These are phyloP conservation scores for Serendipita sp. DNA, from an alignment of 768 basidiomycete species.

Conservation along the genomic window DNA sequence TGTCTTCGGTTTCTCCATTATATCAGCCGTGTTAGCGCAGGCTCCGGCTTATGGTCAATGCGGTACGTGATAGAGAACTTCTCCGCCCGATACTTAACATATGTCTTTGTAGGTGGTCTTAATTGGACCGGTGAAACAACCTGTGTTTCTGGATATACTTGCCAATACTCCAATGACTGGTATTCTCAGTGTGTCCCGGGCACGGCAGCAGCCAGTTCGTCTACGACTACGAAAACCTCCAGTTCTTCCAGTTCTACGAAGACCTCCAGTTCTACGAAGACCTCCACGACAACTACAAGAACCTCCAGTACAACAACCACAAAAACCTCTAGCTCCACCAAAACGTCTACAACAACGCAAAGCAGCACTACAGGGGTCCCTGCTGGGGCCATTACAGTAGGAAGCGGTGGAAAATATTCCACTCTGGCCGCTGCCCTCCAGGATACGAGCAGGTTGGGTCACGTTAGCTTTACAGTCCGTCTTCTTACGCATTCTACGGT, in stretches of 20 bases:
- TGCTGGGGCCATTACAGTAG: background rate
- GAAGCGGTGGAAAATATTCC: background rate
- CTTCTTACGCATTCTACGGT: background rate
- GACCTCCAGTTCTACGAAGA: too few species aligned
- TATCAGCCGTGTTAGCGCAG: background rate
- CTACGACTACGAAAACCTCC: background rate
- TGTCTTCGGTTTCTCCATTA: background rate
- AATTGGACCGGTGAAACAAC: background rate
- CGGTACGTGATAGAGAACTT: background rate
- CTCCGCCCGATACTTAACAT: background rate
- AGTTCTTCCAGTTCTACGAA: too few species aligned
- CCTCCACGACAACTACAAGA: too few species aligned
- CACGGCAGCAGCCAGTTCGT: background rate
- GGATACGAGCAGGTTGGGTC: background rate
- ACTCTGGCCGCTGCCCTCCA: background rate
- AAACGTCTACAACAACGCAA: background rate
- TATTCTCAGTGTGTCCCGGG: conserved; percentile 1
- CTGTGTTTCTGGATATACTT: background rate
- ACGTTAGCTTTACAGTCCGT: background rate
- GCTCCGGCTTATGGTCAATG: background rate
- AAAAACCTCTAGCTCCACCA: too few species aligned
- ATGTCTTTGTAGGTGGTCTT: background rate
- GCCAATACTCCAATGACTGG: background rate
- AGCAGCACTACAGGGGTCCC: background rate
- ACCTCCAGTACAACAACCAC: too few species aligned